A percentile compares a stretch with the other conserved stretches of the same genome.
These are phyloP conservation scores for Fagus crenata DNA, from an alignment of 306 rosid species.

Conservation along the genomic window DNA sequence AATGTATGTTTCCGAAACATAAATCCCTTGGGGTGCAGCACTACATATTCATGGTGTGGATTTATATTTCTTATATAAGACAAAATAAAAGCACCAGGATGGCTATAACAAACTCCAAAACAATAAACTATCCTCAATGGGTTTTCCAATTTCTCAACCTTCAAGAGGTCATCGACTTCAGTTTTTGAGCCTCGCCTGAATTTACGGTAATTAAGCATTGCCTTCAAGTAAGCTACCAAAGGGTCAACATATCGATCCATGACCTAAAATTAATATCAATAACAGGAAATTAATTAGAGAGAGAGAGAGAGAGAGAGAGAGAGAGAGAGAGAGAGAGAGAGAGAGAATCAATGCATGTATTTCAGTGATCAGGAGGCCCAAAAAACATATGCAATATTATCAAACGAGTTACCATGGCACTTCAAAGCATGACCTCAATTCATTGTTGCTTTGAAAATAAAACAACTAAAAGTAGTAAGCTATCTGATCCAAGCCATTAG, in stretches of 20 bases:
- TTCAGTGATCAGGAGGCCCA: too few relatives aligned
- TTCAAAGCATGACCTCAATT: too few relatives aligned
- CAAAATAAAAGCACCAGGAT: conserved; percentile 51
- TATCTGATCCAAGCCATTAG: too few relatives aligned
- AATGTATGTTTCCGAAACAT: conserved; percentile 48
- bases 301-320: conserved; percentile 12
- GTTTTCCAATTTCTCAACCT: conserved; percentile 41
- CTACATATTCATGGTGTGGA: conserved; percentile 46
- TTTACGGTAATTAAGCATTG: conserved; percentile 36
- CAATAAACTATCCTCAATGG: conserved; percentile 47
- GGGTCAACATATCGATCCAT: conserved; percentile 43
- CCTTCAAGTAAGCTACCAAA: conserved; percentile 44
- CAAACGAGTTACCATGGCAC: too few relatives aligned
- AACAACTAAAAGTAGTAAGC: too few relatives aligned
- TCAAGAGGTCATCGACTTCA: conserved; percentile 41
- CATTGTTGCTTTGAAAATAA: too few relatives aligned
- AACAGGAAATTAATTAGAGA: conserved; percentile 6
- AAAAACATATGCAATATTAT: too few relatives aligned
- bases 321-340: too few relatives aligned
- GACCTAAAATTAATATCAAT: conserved; percentile 26
- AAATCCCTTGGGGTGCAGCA: conserved; percentile 47
- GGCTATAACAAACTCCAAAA: conserved; percentile 42
- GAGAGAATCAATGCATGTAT: conserved; percentile 13
- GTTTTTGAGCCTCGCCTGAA: conserved; percentile 50
- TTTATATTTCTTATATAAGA: conserved; percentile 43